phyloP scores from a whole-genome alignment of 1,284 basidiomycete species.

The Ganoderma leucocontextum region DNA sequence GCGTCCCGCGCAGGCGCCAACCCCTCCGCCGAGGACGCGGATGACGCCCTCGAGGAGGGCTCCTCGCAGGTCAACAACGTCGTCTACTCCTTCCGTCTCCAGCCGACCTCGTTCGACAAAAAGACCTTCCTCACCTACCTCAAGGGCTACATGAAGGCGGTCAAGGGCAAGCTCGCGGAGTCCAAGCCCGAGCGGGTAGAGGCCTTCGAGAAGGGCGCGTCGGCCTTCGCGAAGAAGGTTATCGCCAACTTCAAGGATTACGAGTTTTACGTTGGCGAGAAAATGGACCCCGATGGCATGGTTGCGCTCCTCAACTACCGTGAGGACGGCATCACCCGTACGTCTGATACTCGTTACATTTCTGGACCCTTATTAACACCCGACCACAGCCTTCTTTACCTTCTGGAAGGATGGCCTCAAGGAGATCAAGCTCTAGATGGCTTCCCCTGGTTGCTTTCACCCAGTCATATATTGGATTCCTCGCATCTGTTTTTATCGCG shows the following conservation, averaged over 20 bases:
- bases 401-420: conserved; percentile 95
- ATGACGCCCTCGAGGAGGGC: conserved; percentile 87
- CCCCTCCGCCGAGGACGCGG: conserved; percentile 90
- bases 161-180: conserved; percentile 72
- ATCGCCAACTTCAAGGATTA: conserved; percentile 91
- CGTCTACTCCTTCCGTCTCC: conserved; percentile 92
- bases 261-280: conserved; percentile 92
- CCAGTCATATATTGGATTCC: conserved; percentile 17
- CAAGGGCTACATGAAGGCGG: conserved; percentile 89
- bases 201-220: conserved; percentile 88
- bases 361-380: conserved; percentile 16
- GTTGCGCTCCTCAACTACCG: conserved; percentile 89
- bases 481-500: conserved; percentile 26
- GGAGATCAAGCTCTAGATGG: conserved; percentile 67
- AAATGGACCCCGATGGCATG: conserved; percentile 90
- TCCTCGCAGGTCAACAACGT: conserved; percentile 88
- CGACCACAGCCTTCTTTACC: conserved; percentile 81
- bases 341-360: conserved; percentile 41
- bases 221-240: conserved; percentile 86
- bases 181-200: conserved; percentile 74
- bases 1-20: conserved; percentile 72
- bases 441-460: not conserved
- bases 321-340: conserved; percentile 81
- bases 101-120: conserved; percentile 90
- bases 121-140: conserved; percentile 88